These are phyloP conservation scores for Aspergillus nomiae DNA, from an alignment of 2,329 filamentous ascomycete species.

Conservation along the genomic window DNA sequence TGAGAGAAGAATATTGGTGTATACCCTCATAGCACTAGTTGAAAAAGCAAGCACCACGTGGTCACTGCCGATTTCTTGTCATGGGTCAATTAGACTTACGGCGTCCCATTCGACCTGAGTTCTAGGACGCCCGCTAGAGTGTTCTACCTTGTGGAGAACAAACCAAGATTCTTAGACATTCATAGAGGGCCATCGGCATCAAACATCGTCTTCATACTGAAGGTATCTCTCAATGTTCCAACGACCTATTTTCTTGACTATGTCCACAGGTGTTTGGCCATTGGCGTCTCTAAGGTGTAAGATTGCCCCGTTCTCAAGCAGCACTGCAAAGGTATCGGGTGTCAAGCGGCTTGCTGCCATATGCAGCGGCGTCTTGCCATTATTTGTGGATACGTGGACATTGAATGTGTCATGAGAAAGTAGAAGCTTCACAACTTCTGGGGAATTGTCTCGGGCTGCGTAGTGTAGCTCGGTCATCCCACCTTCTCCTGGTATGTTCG, in stretches of 20 bases:
- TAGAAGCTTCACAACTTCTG: neutral
- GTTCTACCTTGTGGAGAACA: slow-evolving; percentile 35
- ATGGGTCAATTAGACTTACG: slow-evolving; percentile 35
- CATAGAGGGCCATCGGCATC: neutral
- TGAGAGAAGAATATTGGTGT: slow-evolving; percentile 31
- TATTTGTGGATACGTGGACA: neutral
- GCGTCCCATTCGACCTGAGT: slow-evolving; percentile 30
- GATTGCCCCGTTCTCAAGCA: neutral
- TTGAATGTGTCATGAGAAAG: neutral
- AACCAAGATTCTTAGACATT: slow-evolving; percentile 8
- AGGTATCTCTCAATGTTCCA: neutral
- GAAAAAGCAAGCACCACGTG: slow-evolving; percentile 17
- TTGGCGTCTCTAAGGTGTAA: neutral
- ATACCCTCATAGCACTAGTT: slow-evolving; percentile 13
- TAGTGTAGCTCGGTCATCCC: neutral
- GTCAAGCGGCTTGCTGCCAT: neutral
- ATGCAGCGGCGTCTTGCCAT: neutral
- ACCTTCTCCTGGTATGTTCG: neutral
- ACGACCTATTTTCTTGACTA: neutral
- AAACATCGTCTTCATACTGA: neutral
- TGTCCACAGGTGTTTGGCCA: neutral
- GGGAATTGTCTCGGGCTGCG: neutral
- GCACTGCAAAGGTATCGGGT: neutral
- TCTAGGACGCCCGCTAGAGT: slow-evolving; percentile 27
- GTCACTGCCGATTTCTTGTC: slow-evolving; percentile 31